Base-by-base conservation (phyloP, 768 basidiomycete species). In the Amyloporia xantha region DNA sequence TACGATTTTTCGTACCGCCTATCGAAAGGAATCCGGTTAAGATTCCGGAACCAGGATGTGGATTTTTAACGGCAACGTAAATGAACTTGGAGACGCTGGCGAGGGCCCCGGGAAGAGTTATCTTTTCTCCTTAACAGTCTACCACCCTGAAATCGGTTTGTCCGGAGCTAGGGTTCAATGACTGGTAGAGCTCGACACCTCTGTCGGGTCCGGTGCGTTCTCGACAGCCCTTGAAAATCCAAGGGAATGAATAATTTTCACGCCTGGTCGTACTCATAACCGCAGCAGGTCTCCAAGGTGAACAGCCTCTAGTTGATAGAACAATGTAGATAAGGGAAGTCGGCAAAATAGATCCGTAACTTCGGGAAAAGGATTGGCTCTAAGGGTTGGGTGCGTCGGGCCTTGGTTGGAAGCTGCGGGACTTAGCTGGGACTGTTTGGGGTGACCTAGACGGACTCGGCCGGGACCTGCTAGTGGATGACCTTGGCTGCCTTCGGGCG, bases 281-380 rank as follows among this genome's bases (percentile, higher is more conserved):
- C 73, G 77, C 79, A 82, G 78, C 81, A 79, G 81, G 79, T 82
- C 81, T 81, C 81, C 81, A 77, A 81, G 80, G 80, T 81, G 78
- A 81, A 81, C 75, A 81, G 80, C 77, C 81, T 82, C 81, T 82
- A 82, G 81, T 81, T 74, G 77, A 80, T 80, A 76, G 78, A 80
- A 80, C 74, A 81, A 81, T 81, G 79, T 80, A 81, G 80, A 77
- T 81, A 82, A 82, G 80, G 79, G 78, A 81, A 82, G 77, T 79
- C 75, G 73, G 81, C 82, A 84, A 84, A 83, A 80, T 79, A 79
- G 74, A 81, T 81, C 78, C 74, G 77, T 85, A 80, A 79, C 82
- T 85, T 84, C 73, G 78, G 76, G 82, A 81, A 72, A 83, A 80
- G 75, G 78, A 79, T 83, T 75, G 79, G 79, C 74, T 82, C 82